Evolutionary conservation across 73 alveolate species (phyloP), one percentile per base, ranked within the genome.

Genomic region (Paramecium octaurelia): DNA sequence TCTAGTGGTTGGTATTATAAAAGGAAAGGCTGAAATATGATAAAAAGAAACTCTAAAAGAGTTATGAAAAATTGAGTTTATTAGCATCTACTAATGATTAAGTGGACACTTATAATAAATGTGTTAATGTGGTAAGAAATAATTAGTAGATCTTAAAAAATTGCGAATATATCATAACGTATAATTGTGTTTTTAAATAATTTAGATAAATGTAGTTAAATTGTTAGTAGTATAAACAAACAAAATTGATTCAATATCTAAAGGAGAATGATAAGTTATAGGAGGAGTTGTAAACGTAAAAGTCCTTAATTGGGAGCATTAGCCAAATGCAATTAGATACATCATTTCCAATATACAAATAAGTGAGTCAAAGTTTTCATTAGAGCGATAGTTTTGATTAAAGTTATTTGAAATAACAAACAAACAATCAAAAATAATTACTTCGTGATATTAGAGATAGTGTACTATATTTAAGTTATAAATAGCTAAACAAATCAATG

Each of bases 11-110:
- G 12, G 46, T 31, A 11, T 64, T 64, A 64, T 18, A 64, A 64
- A 64, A 64, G 31, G 84, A 64, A 64, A 64, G 84, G 31, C 29
- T 64, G 14, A 64, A 64, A 64, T 64, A 64, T 64, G 84, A 64
- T 34, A 64, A 64, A 64, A 64, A 64, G 84, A 31, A 64, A 16
- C 27, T 64, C 3, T 31, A 64, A 64, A 64, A 64, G n/a, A 31
- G 46, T 64, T 64, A 64, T 27, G 84, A 64, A 64, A 64, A 64
- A 64, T 34, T 64, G 16, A 64, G 50, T 24, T 34, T 64, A 27
- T 64, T 64, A 18, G 46, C 46, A 12, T 64, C 84, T 8, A 64
- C 84, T 11, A 64, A 64, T 64, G 84, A 64, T 23, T 27, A 64
- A 27, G 84, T 64, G 2, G 46, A 64, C 2, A 31, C 10, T 11